Evolutionary conservation across 106 monocot species (phyloP), one percentile per base, ranked within the genome.

Genomic region (Dendrobium nobile): DNA sequence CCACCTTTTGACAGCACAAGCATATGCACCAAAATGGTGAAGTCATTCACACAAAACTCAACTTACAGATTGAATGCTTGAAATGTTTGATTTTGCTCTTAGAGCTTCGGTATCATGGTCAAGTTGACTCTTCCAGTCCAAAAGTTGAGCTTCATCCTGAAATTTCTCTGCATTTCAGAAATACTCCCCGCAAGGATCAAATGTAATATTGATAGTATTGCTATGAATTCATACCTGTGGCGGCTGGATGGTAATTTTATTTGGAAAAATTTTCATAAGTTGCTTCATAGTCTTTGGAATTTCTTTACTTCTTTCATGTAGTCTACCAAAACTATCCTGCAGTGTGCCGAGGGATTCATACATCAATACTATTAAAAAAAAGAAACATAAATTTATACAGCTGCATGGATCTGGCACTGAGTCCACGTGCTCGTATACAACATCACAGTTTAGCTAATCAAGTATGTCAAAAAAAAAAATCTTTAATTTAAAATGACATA

Each of bases 261-360:
- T 98, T 28, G 95, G 98, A 67, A 98, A 98, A 83, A 98, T 87
- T 73, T 84, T 98, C 18, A 87, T 84, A 0, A 98, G 84, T 64
- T 98, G 94, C 82, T 95, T 98, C 88, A 89, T 87, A 80, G 86
- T 81, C 81, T 98, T 95, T 5, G 89, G 87, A 19, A 86, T 82
- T 85, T 98, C 98, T 88, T 95, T 98, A 54, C 68, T 90, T 84
- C 92, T 98, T 22, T 98, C 98, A 84, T 92, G 91, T 59, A 91
- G 77, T 87, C 88, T 84, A 83, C 92, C 83, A 54, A 98, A 93
- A 84, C 76, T 92, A 80, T 98, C 98, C 98, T 98, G 85, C 78
- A 79, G 76, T 48, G 41, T 8, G 4, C 76, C 15, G 27, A 27
- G 1, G 51, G 7, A 48, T 43, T 47, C 2, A 19, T 76, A 51